Percentiles rank a stretch among this genome's conserved stretches.
Conservation (phyloP, 2,329 filamentous ascomycete species). For the Talaromyces sp. region DNA sequence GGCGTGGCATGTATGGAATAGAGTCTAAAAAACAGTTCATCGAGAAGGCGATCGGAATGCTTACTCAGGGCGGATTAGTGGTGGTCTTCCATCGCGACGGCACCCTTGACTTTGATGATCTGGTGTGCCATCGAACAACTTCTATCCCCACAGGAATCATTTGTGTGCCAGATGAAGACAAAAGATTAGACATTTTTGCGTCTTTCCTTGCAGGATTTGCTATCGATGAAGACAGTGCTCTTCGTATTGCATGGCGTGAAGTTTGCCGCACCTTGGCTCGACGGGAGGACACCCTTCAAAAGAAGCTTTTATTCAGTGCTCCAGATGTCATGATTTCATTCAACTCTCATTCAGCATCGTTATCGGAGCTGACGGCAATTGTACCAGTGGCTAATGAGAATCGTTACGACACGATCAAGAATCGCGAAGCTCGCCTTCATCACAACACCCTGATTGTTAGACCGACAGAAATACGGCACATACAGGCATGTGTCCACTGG, state of each 20-base stretch:
- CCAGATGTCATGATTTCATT: constrained; percentile 56
- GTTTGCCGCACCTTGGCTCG: constrained; percentile 53
- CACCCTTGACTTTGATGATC: constrained; percentile 45
- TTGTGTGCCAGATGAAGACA: constrained; percentile 47
- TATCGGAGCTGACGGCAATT: constrained; percentile 45
- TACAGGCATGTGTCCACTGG: constrained; percentile 60
- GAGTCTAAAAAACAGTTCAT: constrained; percentile 50
- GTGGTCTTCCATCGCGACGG: constrained; percentile 57
- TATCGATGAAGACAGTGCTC: constrained; percentile 35
- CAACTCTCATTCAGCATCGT: constrained; percentile 44
- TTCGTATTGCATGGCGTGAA: constrained; percentile 49
- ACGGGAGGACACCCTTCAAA: constrained; percentile 37
- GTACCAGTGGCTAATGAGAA: constrained; percentile 36
- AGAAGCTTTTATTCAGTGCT: constrained; percentile 49
- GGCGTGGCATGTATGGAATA: constrained; percentile 65
- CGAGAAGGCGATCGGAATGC: constrained; percentile 49
- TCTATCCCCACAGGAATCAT: constrained; percentile 50
- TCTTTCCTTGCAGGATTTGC: constrained; percentile 53
- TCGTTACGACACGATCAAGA: constrained; percentile 46
- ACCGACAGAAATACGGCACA: constrained; percentile 49
- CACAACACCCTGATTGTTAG: constrained; percentile 47
- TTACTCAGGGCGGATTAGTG: constrained; percentile 46
- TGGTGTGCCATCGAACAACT: constrained; percentile 51
- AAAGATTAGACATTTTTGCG: constrained; percentile 52
- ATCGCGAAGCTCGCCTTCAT: constrained; percentile 49